Conservation (phyloP, 768 basidiomycete genomes). For the Hysterangium stoloniferum region DNA sequence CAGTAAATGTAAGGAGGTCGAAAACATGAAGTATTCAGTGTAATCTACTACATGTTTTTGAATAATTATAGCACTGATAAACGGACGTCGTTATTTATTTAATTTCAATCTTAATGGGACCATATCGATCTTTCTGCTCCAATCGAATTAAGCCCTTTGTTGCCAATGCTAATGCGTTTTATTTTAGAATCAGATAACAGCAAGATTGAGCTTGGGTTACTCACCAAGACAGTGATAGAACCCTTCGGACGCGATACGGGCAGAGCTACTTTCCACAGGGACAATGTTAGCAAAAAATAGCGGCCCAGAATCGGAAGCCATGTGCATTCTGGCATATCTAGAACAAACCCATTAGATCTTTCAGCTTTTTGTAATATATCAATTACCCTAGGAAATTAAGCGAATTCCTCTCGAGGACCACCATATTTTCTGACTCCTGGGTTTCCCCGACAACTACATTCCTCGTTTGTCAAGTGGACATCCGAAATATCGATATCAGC, state of each 20-base stretch:
- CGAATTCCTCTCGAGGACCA: conserved; percentile 67
- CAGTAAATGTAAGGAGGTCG: background rate
- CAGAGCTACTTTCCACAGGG: conserved; percentile 56
- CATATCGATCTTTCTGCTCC: conserved; percentile 54
- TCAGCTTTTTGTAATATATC: background rate
- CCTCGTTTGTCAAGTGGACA: no score
- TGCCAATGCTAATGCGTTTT: conserved; percentile 47
- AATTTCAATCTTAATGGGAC: conserved; percentile 37
- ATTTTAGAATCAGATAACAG: background rate
- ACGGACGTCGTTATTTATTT: no score
- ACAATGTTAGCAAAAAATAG: conserved; percentile 62
- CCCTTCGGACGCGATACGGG: conserved; percentile 71
- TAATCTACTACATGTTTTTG: background rate
- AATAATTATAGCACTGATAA: no score
- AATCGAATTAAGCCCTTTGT: conserved; percentile 66
- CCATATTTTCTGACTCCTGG: conserved; percentile 47
- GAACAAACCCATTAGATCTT: conserved; percentile 14
- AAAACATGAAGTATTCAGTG: background rate
- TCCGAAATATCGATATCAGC: background rate
- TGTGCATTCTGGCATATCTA: conserved; percentile 75
- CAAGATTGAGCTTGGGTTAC: conserved; percentile 7
- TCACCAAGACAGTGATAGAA: conserved; percentile 82
- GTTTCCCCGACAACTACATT: conserved; percentile 36
- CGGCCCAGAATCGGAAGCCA: conserved; percentile 37
- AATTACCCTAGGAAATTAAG: conserved; percentile 74